These are phyloP conservation scores for Lipomyces yamanashiensis DNA, from an alignment of 805 yeast genomes.

Conservation along the genomic window DNA sequence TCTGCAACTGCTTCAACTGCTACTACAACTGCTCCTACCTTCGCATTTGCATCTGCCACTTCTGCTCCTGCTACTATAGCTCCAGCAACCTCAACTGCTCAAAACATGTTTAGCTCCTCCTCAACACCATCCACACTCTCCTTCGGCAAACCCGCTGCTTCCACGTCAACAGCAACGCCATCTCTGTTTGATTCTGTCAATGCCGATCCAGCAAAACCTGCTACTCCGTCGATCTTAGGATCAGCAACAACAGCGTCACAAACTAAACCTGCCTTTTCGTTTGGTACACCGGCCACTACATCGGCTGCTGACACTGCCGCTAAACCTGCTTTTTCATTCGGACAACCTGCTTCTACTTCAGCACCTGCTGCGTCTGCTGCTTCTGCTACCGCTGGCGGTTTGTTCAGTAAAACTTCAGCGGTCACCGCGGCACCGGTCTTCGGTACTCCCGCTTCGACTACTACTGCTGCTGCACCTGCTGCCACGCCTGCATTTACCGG, in stretches of 20 bases:
- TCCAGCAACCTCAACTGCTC: no score
- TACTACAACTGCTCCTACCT: neutral
- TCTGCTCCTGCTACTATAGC: no score
- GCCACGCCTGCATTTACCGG: conserved; percentile 12
- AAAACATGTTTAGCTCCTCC: neutral
- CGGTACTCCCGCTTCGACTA: conserved; percentile 23
- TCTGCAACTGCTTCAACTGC: conserved; percentile 4
- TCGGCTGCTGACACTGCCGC: conserved; percentile 11
- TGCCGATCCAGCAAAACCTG: conserved; percentile 5
- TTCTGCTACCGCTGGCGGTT: conserved; percentile 1
- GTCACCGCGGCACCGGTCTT: conserved; percentile 34
- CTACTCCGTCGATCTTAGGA: neutral
- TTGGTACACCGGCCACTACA: conserved; percentile 5
- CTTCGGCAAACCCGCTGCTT: conserved; percentile 4
- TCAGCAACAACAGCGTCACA: neutral
- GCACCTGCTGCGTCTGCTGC: neutral
- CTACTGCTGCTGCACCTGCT: conserved; percentile 19
- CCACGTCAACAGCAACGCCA: neutral
- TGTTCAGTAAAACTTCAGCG: conserved; percentile 13
- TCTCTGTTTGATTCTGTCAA: neutral
- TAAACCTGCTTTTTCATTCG: conserved; percentile 10
- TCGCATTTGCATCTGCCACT: no score
- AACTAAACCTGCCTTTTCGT: neutral
- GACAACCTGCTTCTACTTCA: neutral
- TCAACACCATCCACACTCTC: conserved; percentile 1